phyloP scores from a whole-genome alignment of 2,329 filamentous ascomycete species.

The Neurospora sp. region DNA sequence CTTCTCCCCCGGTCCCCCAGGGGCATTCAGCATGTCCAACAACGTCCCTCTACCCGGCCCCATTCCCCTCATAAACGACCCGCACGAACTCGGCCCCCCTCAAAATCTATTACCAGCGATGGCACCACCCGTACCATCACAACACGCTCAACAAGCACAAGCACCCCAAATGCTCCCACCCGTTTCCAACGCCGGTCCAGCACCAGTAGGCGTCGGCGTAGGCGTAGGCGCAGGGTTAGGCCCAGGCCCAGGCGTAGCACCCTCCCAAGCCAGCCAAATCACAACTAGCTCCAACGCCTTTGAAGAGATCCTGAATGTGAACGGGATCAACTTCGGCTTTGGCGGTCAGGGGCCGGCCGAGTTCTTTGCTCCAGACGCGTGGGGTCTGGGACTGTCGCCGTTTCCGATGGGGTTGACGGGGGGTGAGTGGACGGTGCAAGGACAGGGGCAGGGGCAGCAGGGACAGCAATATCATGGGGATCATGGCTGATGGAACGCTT shows the following conservation, averaged over 20 bases:
- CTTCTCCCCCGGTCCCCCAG: slow-evolving; percentile 2
- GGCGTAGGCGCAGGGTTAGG: no score
- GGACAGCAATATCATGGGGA: background rate
- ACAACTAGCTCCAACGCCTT: slow-evolving; percentile 24
- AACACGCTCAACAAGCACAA: background rate
- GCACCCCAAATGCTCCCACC: slow-evolving; percentile 6
- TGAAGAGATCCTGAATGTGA: slow-evolving; percentile 20
- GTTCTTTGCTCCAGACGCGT: slow-evolving; percentile 16
- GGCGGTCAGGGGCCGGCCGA: slow-evolving; percentile 8
- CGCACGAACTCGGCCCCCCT: background rate
- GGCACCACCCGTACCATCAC: background rate
- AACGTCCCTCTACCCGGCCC: background rate
- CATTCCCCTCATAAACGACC: background rate
- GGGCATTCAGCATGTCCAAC: no score
- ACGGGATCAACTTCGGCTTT: slow-evolving; percentile 23
- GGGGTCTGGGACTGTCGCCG: background rate
- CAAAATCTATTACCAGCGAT: background rate
- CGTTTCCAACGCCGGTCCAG: background rate
- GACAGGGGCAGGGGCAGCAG: background rate
- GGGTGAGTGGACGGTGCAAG: background rate
- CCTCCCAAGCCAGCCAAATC: slow-evolving; percentile 12
- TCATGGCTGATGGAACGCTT: background rate
- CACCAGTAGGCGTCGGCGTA: background rate
- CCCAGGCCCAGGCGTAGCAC: slow-evolving; percentile 4
- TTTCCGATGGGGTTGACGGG: background rate